Percentiles rank a stretch among this genome's conserved stretches.
Evolutionary conservation across 768 basidiomycete genomes (phyloP).

Genomic region (Mycena pura): DNA sequence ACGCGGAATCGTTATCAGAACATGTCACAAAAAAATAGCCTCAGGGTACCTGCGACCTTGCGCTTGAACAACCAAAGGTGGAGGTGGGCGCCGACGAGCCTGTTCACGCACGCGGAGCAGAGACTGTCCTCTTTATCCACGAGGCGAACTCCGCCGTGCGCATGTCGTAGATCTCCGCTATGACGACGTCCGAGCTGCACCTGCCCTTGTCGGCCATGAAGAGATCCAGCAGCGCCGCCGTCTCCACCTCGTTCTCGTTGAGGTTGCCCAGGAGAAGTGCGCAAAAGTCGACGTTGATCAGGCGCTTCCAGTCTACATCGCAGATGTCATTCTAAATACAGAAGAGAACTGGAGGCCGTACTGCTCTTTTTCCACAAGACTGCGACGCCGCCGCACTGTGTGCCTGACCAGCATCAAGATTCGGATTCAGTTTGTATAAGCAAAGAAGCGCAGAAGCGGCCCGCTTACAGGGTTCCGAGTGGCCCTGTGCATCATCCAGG

Average conservation of each 20-base stretch:
- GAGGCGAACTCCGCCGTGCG: not conserved
- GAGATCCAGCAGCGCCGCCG: not conserved
- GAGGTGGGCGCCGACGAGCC: not conserved
- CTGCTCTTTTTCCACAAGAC: constrained; percentile 15
- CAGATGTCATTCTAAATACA: too few species aligned
- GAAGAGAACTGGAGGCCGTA: not conserved
- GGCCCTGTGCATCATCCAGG: not conserved
- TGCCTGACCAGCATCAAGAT: constrained; percentile 2
- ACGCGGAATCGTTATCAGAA: too few species aligned
- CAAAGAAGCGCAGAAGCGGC: not conserved
- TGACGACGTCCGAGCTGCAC: not conserved
- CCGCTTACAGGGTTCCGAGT: not conserved
- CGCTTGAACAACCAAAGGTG: not conserved
- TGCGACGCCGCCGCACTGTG: constrained; percentile 3
- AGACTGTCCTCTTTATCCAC: not conserved
- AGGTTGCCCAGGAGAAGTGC: not conserved
- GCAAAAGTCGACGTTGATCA: constrained; percentile 8
- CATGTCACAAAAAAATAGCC: not conserved
- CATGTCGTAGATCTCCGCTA: not conserved
- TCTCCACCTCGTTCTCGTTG: not conserved
- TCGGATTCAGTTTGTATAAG: not conserved
- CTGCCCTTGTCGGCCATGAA: not conserved
- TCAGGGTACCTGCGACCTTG: not conserved
- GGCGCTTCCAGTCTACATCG: not conserved
- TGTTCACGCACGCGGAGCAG: not conserved